Conservation (phyloP, 225 moss, liverwort and hornwort genomes). For the Takakia lepidozioides region DNA sequence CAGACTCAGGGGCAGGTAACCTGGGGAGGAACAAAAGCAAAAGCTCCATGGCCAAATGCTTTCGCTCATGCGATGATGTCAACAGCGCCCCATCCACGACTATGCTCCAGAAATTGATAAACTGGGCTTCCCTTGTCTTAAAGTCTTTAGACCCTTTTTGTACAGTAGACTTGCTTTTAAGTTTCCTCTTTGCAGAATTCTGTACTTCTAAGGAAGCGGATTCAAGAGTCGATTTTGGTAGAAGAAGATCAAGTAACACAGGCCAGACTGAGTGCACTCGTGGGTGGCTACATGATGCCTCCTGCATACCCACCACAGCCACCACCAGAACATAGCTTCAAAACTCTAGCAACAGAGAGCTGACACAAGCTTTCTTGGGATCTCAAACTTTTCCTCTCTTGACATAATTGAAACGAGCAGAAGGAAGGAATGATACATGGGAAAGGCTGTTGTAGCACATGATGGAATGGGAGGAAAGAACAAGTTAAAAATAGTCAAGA, state of each 20-base stretch:
- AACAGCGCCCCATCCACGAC: conserved; percentile 68
- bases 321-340: conserved; percentile 38
- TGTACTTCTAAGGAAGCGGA: conserved; percentile 10
- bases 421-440: too few species aligned
- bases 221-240: conserved; percentile 16
- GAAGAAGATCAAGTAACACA: conserved; percentile 45
- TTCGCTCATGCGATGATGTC: conserved; percentile 88
- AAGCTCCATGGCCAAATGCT: conserved; percentile 89
- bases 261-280: conserved; percentile 85
- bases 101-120: conserved; percentile 59
- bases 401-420: too few species aligned
- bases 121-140: conserved; percentile 31
- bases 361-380: too few species aligned
- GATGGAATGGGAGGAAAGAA: too few species aligned
- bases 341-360: too few species aligned
- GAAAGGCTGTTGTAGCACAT: too few species aligned
- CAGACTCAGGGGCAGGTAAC: conserved; percentile 51
- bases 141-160: conserved; percentile 8
- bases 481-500: too few species aligned
- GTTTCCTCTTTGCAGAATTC: conserved; percentile 38
- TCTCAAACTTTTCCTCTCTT: too few species aligned
- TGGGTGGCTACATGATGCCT: conserved; percentile 82
- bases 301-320: conserved; percentile 22
- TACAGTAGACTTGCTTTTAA: conserved; percentile 23
- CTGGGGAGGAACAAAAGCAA: conserved; percentile 61